Base-by-base conservation (phyloP, 2,329 filamentous ascomycete species). In the Scopulariopsis brevicaulis region DNA sequence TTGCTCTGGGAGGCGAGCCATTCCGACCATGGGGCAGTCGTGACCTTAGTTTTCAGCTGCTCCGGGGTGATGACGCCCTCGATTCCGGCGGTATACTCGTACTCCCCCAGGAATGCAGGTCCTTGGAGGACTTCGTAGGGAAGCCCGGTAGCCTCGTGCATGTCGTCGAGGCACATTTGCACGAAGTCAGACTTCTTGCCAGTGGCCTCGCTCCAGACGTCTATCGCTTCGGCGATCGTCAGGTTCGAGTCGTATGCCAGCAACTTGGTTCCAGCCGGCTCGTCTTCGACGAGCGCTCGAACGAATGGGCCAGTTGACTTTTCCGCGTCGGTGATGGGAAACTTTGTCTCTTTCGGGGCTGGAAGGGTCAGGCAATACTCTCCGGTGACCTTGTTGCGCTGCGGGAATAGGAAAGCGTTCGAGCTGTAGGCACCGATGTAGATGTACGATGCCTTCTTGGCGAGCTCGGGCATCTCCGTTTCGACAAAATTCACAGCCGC, bases 331-430 rank as follows among this genome's bases (percentile, higher is more conserved):
- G 77, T 70, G 53, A 79, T 68, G 0, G 74, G 75, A 1, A 78
- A 59, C 1, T 59, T 61, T 0, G 63, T 64, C 0, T 64, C 53
- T 54, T 60, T 58, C 0, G 59, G 60, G 1, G 67, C 61, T 0
- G 73, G 71, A 0, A 73, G 35, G 0, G 69, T 22, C n/a, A 72
- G 60, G 3, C 55, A 48, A 35, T 71, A 75, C 18, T 66, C 65
- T 0, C 68, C 69, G 0, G 56, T 67, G 0, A 60, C 57, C 0
- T 63, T 55, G 22, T 72, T 63, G 3, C 61, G 63, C 54, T 70
- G 61, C 0, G 76, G 76, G 10, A 77, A 63, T 32, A 80, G 71
- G 2, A 68, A 68, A 64, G 77, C 75, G 61, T 77, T 80, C 0
- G 72, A 74, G 50, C 65, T 76, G 57, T 78, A 79, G 65, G 65